A percentile compares a stretch with the other conserved stretches of the same genome.
These are phyloP conservation scores for Bipolaris oryzae DNA, from an alignment of 2,329 filamentous ascomycete species.

Conservation along the genomic window DNA sequence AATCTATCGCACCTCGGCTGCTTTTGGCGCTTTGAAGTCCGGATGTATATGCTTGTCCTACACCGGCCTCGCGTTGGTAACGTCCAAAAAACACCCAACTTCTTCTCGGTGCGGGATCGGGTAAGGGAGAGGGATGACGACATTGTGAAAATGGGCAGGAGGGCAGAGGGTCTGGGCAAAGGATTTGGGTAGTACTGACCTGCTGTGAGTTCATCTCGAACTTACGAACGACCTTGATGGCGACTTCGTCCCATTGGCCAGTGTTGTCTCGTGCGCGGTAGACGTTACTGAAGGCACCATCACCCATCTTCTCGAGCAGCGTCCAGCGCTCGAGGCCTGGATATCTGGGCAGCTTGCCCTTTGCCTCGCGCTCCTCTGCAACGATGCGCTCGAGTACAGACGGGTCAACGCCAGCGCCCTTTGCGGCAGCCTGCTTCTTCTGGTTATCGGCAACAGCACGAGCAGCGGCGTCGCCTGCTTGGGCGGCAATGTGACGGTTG, in stretches of 20 bases:
- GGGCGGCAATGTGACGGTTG: conserved; percentile 69
- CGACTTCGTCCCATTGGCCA: conserved; percentile 77
- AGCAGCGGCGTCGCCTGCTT: conserved; percentile 69
- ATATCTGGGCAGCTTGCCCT: conserved; percentile 83
- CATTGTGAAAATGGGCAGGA: conserved; percentile 35
- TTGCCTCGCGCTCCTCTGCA: conserved; percentile 87
- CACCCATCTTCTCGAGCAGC: conserved; percentile 95
- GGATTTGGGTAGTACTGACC: conserved; percentile 67
- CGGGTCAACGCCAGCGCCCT: conserved; percentile 56
- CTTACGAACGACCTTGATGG: conserved; percentile 98
- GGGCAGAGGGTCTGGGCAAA: not conserved
- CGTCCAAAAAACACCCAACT: conserved; percentile 41
- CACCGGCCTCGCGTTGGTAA: conserved; percentile 57
- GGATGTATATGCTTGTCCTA: conserved; percentile 95
- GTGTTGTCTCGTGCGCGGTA: conserved; percentile 83
- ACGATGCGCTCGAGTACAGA: conserved; percentile 83
- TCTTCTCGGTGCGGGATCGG: conserved; percentile 23
- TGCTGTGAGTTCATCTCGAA: conserved; percentile 99
- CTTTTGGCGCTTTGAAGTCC: conserved; percentile 90
- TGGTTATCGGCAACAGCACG: conserved; percentile 68
- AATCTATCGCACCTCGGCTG: conserved; percentile 83
- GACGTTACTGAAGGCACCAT: conserved; percentile 98
- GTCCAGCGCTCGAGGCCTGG: conserved; percentile 86
- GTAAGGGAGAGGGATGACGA: conserved; percentile 40
- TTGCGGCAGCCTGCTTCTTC: conserved; percentile 56